Conservation (phyloP, 371 early-diverging fungal genomes). For the Dipsacomyces acuminosporus region DNA sequence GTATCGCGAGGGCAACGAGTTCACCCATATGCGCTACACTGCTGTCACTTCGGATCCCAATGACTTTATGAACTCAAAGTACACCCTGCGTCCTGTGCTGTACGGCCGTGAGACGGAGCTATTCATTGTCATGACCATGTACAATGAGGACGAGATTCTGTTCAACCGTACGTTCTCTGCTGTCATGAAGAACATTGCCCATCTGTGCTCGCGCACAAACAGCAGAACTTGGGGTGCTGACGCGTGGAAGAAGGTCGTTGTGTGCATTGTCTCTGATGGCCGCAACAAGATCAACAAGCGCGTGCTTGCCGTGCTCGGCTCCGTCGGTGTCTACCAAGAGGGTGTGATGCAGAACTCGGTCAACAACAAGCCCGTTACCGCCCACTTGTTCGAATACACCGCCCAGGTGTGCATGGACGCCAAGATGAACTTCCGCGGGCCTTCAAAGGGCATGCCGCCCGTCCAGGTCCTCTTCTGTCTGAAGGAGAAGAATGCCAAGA, state of each 20-base stretch:
- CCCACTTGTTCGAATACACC: constrained; percentile 91
- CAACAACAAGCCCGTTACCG: constrained; percentile 61
- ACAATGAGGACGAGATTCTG: constrained; percentile 86
- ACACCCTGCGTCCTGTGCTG: constrained; percentile 73
- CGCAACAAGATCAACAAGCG: constrained; percentile 68
- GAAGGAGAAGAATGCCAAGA: constrained; percentile 82
- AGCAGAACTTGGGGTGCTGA: constrained; percentile 78
- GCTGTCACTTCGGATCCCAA: constrained; percentile 83
- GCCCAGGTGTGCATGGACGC: constrained; percentile 73
- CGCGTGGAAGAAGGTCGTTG: constrained; percentile 86
- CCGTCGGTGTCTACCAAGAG: constrained; percentile 88
- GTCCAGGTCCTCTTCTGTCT: constrained; percentile 86
- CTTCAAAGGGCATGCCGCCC: constrained; percentile 72
- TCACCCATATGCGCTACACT: constrained; percentile 73
- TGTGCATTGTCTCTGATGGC: constrained; percentile 82
- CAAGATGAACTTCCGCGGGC: constrained; percentile 59
- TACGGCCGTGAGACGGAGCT: constrained; percentile 79
- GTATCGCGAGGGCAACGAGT: constrained; percentile 59
- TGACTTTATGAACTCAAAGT: constrained; percentile 64
- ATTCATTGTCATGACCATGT: constrained; percentile 87
- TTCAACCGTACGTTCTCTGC: constrained; percentile 80
- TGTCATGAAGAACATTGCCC: constrained; percentile 81
- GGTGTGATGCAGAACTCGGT: constrained; percentile 73
- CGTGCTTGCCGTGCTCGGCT: constrained; percentile 73
- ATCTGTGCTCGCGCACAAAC: constrained; percentile 74